These are phyloP conservation scores for Zygoascus ofunaensis DNA, from an alignment of 805 yeast species.

Conservation along the genomic window DNA sequence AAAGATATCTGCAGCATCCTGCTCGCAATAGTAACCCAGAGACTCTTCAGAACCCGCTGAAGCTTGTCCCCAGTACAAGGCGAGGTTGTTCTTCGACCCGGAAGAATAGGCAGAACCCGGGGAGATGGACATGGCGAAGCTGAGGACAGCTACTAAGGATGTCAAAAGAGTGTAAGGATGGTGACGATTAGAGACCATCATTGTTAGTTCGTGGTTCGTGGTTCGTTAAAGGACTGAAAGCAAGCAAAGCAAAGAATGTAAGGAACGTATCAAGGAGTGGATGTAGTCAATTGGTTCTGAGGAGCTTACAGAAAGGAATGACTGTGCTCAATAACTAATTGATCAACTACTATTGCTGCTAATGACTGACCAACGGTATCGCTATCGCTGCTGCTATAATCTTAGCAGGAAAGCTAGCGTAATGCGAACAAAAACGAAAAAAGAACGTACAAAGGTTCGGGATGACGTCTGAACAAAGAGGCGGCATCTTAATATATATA, in stretches of 20 bases:
- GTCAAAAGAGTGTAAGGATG: not conserved
- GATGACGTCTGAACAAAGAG: no score
- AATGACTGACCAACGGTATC: no score
- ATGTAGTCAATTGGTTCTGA: no score
- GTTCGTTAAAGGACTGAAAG: not conserved
- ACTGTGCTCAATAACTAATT: no score
- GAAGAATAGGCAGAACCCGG: not conserved
- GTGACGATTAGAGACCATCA: not conserved
- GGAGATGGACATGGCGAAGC: not conserved
- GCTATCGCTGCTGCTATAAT: no score
- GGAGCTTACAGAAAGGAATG: no score
- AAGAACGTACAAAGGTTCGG: no score
- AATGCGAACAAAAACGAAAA: no score
- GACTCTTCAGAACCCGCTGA: conserved; percentile 47
- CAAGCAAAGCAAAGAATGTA: not conserved
- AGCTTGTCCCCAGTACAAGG: conserved; percentile 80
- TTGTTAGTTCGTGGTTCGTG: no score
- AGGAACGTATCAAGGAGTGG: not conserved
- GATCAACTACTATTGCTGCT: no score
- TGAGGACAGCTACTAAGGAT: not conserved
- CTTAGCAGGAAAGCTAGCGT: no score
- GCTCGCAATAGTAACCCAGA: conserved; percentile 52
- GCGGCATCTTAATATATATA: no score
- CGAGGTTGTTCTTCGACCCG: conserved; percentile 29
- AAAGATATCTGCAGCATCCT: conserved; percentile 51